These are phyloP conservation scores for Aspergillus intermedius DNA, from an alignment of 2,329 filamentous ascomycete genomes.

Conservation along the genomic window DNA sequence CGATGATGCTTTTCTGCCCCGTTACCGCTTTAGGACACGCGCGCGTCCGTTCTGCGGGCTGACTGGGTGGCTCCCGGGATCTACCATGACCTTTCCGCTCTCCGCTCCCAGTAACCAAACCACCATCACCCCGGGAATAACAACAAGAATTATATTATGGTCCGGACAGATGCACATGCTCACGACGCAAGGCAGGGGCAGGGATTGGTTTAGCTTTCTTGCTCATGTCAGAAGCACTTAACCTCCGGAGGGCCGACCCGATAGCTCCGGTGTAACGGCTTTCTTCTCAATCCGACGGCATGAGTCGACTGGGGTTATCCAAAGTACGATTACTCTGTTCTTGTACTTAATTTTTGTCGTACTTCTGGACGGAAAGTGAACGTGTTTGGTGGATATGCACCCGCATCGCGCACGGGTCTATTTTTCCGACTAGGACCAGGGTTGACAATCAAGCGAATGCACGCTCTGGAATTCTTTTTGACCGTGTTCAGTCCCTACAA, in stretches of 20 bases:
- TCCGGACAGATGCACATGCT: constrained; percentile 3
- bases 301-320: constrained; percentile 1
- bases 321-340: neutral
- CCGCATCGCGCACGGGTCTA: neutral
- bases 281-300: constrained; percentile 21
- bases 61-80: no score
- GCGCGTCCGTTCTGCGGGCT: no score
- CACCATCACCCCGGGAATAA: no score
- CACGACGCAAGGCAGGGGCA: neutral
- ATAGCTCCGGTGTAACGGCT: constrained; percentile 19
- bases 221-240: neutral
- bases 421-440: neutral
- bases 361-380: neutral
- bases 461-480: no score
- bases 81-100: no score
- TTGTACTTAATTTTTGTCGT: neutral
- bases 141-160: no score
- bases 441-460: neutral
- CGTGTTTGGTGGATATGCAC: neutral
- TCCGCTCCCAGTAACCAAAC: no score
- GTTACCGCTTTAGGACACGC: no score
- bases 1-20: no score
- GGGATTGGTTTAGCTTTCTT: neutral
- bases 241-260: constrained; percentile 22
- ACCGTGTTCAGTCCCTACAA: neutral